Base-by-base conservation (phyloP, 2,329 filamentous ascomycete species). In the Chaetomium globosum region DNA sequence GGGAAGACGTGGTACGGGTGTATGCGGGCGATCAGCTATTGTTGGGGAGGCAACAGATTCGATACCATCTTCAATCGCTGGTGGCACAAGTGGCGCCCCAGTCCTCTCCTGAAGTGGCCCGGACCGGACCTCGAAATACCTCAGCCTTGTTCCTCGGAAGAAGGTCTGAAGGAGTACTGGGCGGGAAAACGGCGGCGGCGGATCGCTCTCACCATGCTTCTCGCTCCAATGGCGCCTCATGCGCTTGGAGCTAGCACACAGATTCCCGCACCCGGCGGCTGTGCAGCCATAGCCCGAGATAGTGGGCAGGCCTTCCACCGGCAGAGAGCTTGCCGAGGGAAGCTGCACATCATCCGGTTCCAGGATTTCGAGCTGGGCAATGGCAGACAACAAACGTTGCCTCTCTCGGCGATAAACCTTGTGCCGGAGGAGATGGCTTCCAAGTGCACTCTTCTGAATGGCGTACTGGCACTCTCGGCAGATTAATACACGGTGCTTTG, bases 211-310 rank as follows among this genome's bases (percentile, higher is more conserved):
- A 12, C 46, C 46, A 48, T 48, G 46, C n/a, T 6, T 48, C 46
- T 48, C 46, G n/a, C 46, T 23, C 46, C 46, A 48, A 23, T 48
- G 46, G 12, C 46, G 46, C 19, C 46, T 48, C 46, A 48, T 48
- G 8, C 46, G 46, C 46, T 48, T 48, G n/a, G 46, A 48, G n/a
- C 46, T 48, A n/a, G 46, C 46, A n/a, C 46, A 48, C n/a, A 48
- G n/a, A 19, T 48, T 48, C 46, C 12, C 46, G 8, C 46, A 48
- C 46, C n/a, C 46, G 8, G n/a, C 4, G n/a, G 46, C 46, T 23
- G 46, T 48, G n/a, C 46, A 48, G 2, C 46, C 1, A 4, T 21
- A 48, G 0, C 46, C 46, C 46, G 21, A 21, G 21, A 48, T 23
- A 8, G 12, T 12, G 7, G 46, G 46, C 19, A 48, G n/a, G 2